phyloP scores from a whole-genome alignment of 495 filamentous ascomycete species.

The Parachaetomium inaequale region DNA sequence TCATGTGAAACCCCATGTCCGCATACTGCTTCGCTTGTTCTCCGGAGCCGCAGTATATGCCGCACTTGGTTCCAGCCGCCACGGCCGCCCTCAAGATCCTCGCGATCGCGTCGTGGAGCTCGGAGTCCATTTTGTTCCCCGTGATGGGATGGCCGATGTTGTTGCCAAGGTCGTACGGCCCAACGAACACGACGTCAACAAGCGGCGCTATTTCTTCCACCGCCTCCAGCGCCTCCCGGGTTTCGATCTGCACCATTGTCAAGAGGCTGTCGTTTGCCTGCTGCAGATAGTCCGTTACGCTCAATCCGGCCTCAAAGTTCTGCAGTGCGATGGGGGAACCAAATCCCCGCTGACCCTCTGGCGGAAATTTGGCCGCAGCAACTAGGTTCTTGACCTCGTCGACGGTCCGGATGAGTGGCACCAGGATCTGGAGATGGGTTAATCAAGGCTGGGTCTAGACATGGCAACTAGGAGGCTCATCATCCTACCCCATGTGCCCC shows the following conservation, averaged over 20 bases:
- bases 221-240: slow-evolving; percentile 63
- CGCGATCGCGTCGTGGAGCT: slow-evolving; percentile 64
- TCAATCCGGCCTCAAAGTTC: slow-evolving; percentile 53
- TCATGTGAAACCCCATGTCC: slow-evolving; percentile 74
- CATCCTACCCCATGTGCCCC: slow-evolving; percentile 60
- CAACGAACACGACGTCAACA: slow-evolving; percentile 73
- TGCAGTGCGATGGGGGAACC: slow-evolving; percentile 66
- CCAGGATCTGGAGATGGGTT: slow-evolving; percentile 45
- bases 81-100: slow-evolving; percentile 60
- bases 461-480: neutral
- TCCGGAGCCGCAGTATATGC: slow-evolving; percentile 70
- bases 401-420: slow-evolving; percentile 62
- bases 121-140: slow-evolving; percentile 56
- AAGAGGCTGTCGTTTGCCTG: slow-evolving; percentile 69
- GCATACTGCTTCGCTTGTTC: slow-evolving; percentile 60
- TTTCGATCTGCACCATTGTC: slow-evolving; percentile 81
- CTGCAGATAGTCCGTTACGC: slow-evolving; percentile 62
- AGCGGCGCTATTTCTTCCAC: slow-evolving; percentile 70
- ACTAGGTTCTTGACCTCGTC: slow-evolving; percentile 60
- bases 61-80: slow-evolving; percentile 66
- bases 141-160: slow-evolving; percentile 70
- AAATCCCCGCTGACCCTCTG: slow-evolving; percentile 59
- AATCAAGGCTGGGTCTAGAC: slow-evolving; percentile 15
- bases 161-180: slow-evolving; percentile 73
- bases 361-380: slow-evolving; percentile 63